Evolutionary conservation across 2,329 filamentous ascomycete genomes (phyloP), one percentile per base, ranked within the genome.

Genomic region (Fusarium nelsonii): DNA sequence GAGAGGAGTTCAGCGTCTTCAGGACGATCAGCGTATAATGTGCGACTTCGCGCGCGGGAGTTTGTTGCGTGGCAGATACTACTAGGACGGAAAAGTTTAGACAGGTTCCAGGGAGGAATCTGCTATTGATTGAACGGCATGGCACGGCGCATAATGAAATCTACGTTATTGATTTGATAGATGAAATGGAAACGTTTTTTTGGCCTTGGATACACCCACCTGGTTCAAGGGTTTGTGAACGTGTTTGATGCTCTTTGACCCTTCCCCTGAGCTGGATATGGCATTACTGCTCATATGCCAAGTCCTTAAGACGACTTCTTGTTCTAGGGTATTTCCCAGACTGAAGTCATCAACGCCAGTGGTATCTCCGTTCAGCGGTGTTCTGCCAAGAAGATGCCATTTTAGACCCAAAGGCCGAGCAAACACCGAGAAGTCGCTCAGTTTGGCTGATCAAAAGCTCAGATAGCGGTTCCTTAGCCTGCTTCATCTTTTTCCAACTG

Each of bases 1-100:
- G 96, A 11, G 91, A 94, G 75, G 90, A 90, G 80, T 97, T 99
- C 81, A 92, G 91, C 76, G 89, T 94, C 49, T 92, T 94, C 81
- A 90, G 92, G 79, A 94, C 92, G 3, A 95, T 95, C 76, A 93
- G 91, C 78, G 91, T 94, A 58, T 94, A 85, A 79, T 20, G 32
- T 34, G 43, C 23, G 26, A n/a, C 26, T 58, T 45, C 37, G 18
- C 18, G 10, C n/a, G 6, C 11, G 26, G 34, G 50, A 33, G 56
- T 53, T 58, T 30, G 33, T 28, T 37, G 23, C 18, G 26, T 15
- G 23, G 37, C 8, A 43, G 37, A 26, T 39, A 33, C 14, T n/a
- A 57, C 26, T 37, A 33, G 66, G 61, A 69, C 15, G 30, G 55
- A 55, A 70, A 70, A 70, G 56, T 60, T 51, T 64, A 46, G 48